phyloP scores from a whole-genome alignment of 2,329 filamentous ascomycete species.

The Phialophora verrucosa region DNA sequence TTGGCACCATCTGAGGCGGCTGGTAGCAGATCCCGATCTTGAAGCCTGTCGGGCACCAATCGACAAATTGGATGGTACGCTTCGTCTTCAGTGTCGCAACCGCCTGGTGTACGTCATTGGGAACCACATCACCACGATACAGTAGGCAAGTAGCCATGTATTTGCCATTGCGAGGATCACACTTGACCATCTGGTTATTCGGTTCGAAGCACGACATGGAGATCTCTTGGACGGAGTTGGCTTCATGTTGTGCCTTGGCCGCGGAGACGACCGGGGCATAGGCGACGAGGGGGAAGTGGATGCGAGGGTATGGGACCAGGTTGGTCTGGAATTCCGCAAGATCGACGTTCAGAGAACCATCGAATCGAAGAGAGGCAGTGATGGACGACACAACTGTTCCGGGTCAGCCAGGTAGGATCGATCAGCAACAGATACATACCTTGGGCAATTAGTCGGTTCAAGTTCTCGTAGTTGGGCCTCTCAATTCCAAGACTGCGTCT shows the following conservation, averaged over 20 bases:
- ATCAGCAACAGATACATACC: slow-evolving; percentile 56
- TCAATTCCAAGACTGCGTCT: slow-evolving; percentile 95
- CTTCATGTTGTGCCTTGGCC: slow-evolving; percentile 94
- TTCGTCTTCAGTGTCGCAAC: slow-evolving; percentile 98
- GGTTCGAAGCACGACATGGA: slow-evolving; percentile 99
- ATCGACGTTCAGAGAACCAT: slow-evolving; percentile 98
- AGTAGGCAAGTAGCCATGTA: slow-evolving; percentile 99
- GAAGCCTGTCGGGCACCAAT: slow-evolving; percentile 99
- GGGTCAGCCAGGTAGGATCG: slow-evolving; percentile 36
- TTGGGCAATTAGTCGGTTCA: slow-evolving; percentile 98
- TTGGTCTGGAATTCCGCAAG: slow-evolving; percentile 99
- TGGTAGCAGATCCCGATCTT: slow-evolving; percentile 99
- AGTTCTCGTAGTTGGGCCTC: slow-evolving; percentile 97
- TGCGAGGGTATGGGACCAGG: slow-evolving; percentile 96
- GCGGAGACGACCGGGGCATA: slow-evolving; percentile 94
- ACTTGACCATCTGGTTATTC: slow-evolving; percentile 99
- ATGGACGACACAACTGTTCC: slow-evolving; percentile 92
- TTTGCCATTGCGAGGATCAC: slow-evolving; percentile 97
- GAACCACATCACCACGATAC: slow-evolving; percentile 97
- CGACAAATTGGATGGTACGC: slow-evolving; percentile 98
- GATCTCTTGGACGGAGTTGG: slow-evolving; percentile 98
- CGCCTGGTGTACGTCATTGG: slow-evolving; percentile 90
- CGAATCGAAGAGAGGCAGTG: slow-evolving; percentile 96
- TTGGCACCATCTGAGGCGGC: slow-evolving; percentile 91
- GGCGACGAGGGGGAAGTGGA: slow-evolving; percentile 98